Conservation (phyloP, 192 early-diverging fungal species). For the Coemansia sp. region DNA sequence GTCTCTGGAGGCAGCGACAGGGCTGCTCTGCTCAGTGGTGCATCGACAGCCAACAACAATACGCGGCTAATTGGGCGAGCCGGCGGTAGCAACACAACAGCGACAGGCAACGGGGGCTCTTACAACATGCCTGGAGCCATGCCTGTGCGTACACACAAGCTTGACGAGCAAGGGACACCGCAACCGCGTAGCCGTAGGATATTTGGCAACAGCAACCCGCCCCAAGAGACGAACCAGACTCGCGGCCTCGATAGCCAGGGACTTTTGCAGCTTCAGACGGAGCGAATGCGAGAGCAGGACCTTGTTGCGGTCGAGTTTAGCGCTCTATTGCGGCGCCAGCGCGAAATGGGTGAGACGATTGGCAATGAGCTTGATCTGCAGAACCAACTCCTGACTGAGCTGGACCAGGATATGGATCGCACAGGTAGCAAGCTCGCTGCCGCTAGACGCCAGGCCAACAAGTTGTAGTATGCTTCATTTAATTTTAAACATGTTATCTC, state of each 20-base stretch:
- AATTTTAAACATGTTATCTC: neutral
- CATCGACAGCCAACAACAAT: slow-evolving; percentile 17
- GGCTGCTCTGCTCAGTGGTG: slow-evolving; percentile 32
- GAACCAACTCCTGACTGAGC: slow-evolving; percentile 82
- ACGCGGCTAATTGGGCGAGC: slow-evolving; percentile 38
- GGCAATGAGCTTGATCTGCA: slow-evolving; percentile 89
- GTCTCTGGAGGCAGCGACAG: slow-evolving; percentile 33
- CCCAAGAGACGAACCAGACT: slow-evolving; percentile 79
- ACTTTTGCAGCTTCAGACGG: slow-evolving; percentile 72
- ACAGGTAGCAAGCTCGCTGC: slow-evolving; percentile 73
- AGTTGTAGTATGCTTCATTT: slow-evolving; percentile 52
- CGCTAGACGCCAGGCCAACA: slow-evolving; percentile 78
- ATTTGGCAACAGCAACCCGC: slow-evolving; percentile 68
- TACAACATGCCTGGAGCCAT: slow-evolving; percentile 37
- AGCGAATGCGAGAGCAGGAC: slow-evolving; percentile 85
- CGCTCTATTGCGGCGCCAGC: slow-evolving; percentile 76
- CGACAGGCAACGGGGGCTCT: neutral
- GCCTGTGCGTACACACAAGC: slow-evolving; percentile 15
- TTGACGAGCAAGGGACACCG: slow-evolving; percentile 28
- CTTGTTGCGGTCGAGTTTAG: slow-evolving; percentile 72
- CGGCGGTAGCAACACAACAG: slow-evolving; percentile 19
- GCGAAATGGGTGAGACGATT: slow-evolving; percentile 84
- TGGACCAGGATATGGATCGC: slow-evolving; percentile 78
- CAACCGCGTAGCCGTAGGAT: slow-evolving; percentile 57
- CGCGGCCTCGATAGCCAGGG: slow-evolving; percentile 73